Evolutionary conservation across 1,139 yeast genomes (phyloP), one percentile per base, ranked within the genome.

Genomic region (Kluyveromyces marxianus): DNA sequence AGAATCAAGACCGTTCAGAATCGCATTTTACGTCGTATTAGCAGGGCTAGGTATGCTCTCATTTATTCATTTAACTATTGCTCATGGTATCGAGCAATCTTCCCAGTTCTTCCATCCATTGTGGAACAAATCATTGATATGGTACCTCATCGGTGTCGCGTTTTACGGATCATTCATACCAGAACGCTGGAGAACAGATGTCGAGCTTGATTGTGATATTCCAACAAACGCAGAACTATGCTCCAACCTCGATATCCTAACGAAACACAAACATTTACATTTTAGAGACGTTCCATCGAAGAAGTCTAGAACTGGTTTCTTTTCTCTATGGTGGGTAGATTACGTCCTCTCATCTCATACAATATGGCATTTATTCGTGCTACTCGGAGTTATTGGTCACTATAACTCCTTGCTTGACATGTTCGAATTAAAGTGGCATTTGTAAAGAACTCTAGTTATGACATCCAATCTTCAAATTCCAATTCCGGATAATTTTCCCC

Each of bases 301-400:
- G n/a, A 54, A 48, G 33, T 43, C 41, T 26, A 37, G 48, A 24
- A 28, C 43, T 8, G 31, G 37, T 54, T 81, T 81, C 65, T 68
- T 71, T 57, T 83, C 86, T 30, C 72, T 81, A 59, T 92, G 83
- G 94, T 89, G 96, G 92, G 83, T 82, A 7, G 94, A 84, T 57
- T 84, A 83, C 62, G 65, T 75, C 29, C 72, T 81, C 50, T 75
- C 80, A 34, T 87, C 96, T 43, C 98, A 92, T 66, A 89, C 88
- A 59, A 69, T 92, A 33, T 92, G 98, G 98, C 98, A 92, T 66
- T 65, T 88, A 21, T 87, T 86, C 61, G 98, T 92, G 37, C 77
- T 92, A 35, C 74, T 85, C 35, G 98, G 98, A 2, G 79, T 89
- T 26, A 68, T 86, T 48, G 95, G 94, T 35, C 97, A 90, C 65